Evolutionary conservation across 139 green algal species (phyloP).

Genomic region (Chlamydomonas incerta): DNA sequence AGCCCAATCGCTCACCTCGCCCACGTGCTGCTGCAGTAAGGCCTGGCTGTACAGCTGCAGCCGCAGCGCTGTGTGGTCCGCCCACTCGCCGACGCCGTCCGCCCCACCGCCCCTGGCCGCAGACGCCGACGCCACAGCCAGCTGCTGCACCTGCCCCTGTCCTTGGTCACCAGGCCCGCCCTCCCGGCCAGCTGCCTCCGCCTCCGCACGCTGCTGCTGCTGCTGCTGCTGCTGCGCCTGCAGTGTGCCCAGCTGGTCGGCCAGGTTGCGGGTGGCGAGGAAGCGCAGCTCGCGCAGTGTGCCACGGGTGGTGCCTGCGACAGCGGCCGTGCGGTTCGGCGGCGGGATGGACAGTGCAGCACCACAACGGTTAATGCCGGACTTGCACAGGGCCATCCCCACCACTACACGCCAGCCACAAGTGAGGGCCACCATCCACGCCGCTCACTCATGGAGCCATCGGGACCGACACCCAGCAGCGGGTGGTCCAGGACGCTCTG

Average conservation of each 20-base stretch:
- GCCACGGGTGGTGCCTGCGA: not conserved
- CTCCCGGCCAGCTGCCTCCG: too few relatives aligned
- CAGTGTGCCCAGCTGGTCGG: slow-evolving; percentile 23
- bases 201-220: too few relatives aligned
- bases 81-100: not conserved
- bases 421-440: too few relatives aligned
- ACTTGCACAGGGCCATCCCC: too few relatives aligned
- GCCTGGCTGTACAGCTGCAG: slow-evolving; percentile 39
- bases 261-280: slow-evolving; percentile 34
- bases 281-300: slow-evolving; percentile 21
- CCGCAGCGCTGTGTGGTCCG: not conserved
- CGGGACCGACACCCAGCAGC: not conserved
- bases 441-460: not conserved
- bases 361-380: too few relatives aligned
- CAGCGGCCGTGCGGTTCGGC: too few relatives aligned
- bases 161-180: not conserved
- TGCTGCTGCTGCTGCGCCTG: slow-evolving; percentile 4
- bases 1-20: too few relatives aligned
- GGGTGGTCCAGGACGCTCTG: slow-evolving; percentile 1
- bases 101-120: too few relatives aligned
- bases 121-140: not conserved
- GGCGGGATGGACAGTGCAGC: too few relatives aligned
- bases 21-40: slow-evolving; percentile 2
- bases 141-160: not conserved
- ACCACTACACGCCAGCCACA: too few relatives aligned